Conservation (phyloP, 2,329 filamentous ascomycete genomes). For the Hymenoscyphus fructigenus region DNA sequence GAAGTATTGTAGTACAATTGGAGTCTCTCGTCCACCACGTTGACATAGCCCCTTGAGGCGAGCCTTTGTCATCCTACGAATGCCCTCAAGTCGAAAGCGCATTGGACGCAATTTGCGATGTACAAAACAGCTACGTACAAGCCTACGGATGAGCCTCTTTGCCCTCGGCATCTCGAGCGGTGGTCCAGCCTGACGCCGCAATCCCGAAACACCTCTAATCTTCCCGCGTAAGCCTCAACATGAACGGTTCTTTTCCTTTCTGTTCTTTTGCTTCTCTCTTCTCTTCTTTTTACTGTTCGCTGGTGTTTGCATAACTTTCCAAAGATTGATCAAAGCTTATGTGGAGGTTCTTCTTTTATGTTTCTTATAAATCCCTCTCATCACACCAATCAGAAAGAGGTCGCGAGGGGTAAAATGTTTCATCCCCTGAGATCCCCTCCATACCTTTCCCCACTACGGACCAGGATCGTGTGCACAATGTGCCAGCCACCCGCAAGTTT, state of each 20-base stretch:
- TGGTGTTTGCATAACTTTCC: not conserved
- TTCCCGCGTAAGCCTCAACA: not conserved
- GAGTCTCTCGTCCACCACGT: not conserved
- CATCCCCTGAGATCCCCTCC: no score
- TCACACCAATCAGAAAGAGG: not conserved
- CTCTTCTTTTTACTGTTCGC: not conserved
- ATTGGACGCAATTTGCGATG: not conserved
- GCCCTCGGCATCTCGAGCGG: not conserved
- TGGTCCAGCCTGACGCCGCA: not conserved
- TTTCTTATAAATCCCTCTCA: not conserved
- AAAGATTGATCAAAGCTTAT: not conserved
- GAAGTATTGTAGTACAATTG: not conserved
- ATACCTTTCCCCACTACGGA: not conserved
- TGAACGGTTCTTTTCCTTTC: not conserved
- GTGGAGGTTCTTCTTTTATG: not conserved
- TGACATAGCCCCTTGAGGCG: not conserved
- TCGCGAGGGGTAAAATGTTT: not conserved
- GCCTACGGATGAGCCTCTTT: not conserved
- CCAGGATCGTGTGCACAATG: not conserved
- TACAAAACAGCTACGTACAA: not conserved
- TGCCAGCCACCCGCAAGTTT: not conserved
- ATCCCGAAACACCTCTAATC: slow-evolving; percentile 2
- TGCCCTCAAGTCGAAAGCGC: not conserved
- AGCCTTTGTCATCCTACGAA: not conserved
- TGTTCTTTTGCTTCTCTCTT: not conserved